Conservation (phyloP, 257 asterid genomes). For the Scutellaria minor region DNA sequence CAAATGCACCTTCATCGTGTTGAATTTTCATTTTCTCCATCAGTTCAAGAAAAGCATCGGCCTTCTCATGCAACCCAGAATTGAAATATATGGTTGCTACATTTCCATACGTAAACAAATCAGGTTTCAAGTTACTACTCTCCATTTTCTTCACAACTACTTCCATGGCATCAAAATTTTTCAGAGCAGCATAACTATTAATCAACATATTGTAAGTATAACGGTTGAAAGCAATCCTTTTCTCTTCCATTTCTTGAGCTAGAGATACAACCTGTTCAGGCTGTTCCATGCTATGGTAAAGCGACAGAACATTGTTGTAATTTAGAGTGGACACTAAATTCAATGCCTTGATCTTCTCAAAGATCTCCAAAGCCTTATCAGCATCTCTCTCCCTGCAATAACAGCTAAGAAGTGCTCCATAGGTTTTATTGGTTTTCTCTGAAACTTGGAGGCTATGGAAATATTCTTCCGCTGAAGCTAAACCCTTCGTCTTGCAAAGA, state of each 20-base stretch:
- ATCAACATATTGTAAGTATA: constrained; percentile 68
- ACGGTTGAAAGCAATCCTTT: constrained; percentile 39
- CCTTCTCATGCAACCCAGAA: constrained; percentile 55
- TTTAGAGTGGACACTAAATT: constrained; percentile 50
- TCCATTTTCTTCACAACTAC: constrained; percentile 68
- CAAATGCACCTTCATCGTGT: constrained; percentile 28
- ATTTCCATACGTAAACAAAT: constrained; percentile 66
- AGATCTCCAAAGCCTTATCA: constrained; percentile 64
- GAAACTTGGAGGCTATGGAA: constrained; percentile 58
- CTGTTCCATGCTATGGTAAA: constrained; percentile 45
- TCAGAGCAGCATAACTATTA: constrained; percentile 55
- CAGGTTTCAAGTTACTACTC: constrained; percentile 40
- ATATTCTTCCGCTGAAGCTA: constrained; percentile 66
- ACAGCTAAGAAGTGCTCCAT: constrained; percentile 74
- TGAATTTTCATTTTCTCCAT: constrained; percentile 51
- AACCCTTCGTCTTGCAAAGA: constrained; percentile 53
- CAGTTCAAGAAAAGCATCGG: constrained; percentile 44
- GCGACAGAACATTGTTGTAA: constrained; percentile 63
- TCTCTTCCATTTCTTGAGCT: constrained; percentile 75
- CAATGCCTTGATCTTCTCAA: constrained; percentile 58
- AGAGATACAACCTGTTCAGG: constrained; percentile 53
- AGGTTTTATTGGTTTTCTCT: constrained; percentile 63
- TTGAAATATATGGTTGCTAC: constrained; percentile 62
- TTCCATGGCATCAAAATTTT: constrained; percentile 55
- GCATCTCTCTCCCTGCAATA: constrained; percentile 56